Evolutionary conservation across 1,284 basidiomycete species (phyloP), one percentile per base, ranked within the genome.

Genomic region (Tremellales sp.): DNA sequence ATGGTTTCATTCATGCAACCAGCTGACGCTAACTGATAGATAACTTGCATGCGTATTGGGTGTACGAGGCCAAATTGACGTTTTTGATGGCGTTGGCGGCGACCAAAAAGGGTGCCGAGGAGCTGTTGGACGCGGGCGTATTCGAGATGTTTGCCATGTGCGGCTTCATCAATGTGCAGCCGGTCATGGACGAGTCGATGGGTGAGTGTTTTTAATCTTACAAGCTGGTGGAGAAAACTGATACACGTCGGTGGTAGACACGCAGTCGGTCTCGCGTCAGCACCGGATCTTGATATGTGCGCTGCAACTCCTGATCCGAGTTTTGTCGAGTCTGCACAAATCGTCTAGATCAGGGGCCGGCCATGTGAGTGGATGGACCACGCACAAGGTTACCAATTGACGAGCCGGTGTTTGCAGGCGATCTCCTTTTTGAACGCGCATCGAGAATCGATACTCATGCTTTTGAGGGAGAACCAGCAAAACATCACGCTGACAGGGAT

Each of bases 61-160:
- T 97, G 13, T 97, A 94, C 63, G 94, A 97, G 69, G 82, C 92
- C 13, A 92, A 93, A 72, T 84, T 95, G 79, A 86, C 89, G 0
- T 77, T 95, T 55, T 81, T 97, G 47, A 81, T 86, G 24, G 81
- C 89, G 25, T 81, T 97, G 72, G 83, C 89, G 0, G 84, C 90
- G 61, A 86, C 81, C 1, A 77, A 86, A 38, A 75, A 79, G 53
- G 93, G 93, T 3, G 88, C 91, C 0, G 91, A 95, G 64, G 81
- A 84, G 41, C 74, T 97, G 22, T 71, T 97, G 7, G 90, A 93
- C 51, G 80, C 83, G 3, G 84, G 86, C 43, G 61, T 93, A 3
- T 78, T 97, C 18, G 78, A 84, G 18, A 78, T 84, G n/a, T 73
- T 97, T 24, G 81, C 86, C 0, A 83, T 86, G 51, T 94, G 88